Percentiles rank a stretch among this genome's conserved stretches.
Evolutionary conservation across 495 filamentous ascomycete genomes (phyloP).

Genomic region (Neurospora sp.): DNA sequence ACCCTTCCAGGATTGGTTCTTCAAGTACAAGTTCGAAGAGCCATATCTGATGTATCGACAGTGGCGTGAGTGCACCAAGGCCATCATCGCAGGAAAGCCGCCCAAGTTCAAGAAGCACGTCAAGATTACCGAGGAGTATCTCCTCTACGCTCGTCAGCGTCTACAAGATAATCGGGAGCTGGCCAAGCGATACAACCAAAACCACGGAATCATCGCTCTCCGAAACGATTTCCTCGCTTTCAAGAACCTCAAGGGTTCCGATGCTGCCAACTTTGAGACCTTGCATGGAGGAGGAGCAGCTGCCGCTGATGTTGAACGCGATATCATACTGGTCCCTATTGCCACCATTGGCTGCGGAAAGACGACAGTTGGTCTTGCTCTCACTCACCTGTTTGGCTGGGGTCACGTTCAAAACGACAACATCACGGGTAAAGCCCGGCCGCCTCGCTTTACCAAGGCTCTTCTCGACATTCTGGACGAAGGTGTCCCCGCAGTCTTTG

Average conservation of each 20-base stretch:
- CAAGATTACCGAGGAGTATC: conserved; percentile 84
- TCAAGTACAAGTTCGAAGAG: conserved; percentile 99
- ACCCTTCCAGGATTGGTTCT: conserved; percentile 82
- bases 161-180: conserved; percentile 62
- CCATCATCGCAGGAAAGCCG: conserved; percentile 64
- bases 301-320: conserved; percentile 38
- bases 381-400: conserved; percentile 81
- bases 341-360: conserved; percentile 95
- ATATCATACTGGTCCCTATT: conserved; percentile 74
- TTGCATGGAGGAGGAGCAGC: conserved; percentile 12
- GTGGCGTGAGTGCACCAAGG: conserved; percentile 95
- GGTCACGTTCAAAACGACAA: conserved; percentile 96
- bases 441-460: conserved; percentile 59
- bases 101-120: conserved; percentile 77
- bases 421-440: conserved; percentile 67
- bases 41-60: conserved; percentile 97
- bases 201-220: conserved; percentile 93
- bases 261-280: conserved; percentile 42
- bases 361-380: conserved; percentile 79
- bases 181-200: conserved; percentile 58
- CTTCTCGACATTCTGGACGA: conserved; percentile 49
- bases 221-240: conserved; percentile 76
- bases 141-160: conserved; percentile 65
- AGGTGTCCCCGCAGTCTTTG: conserved; percentile 60
- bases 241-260: conserved; percentile 73